phyloP scores from a whole-genome alignment of 768 basidiomycete species.

The Tephrocybe sp. region DNA sequence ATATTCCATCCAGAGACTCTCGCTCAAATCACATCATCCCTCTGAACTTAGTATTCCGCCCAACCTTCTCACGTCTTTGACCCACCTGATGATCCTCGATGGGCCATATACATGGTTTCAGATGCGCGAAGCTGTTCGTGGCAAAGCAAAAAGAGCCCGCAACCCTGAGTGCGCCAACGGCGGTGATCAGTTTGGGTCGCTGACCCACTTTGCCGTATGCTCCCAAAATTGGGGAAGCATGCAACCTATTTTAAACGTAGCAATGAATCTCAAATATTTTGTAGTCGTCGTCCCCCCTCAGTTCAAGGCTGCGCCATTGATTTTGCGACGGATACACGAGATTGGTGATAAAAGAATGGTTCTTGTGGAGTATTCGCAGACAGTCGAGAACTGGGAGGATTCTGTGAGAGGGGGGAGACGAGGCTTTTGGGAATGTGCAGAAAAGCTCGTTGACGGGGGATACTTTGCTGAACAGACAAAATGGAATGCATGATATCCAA shows the following conservation, averaged over 20 bases:
- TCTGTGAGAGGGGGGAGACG: constrained; percentile 5
- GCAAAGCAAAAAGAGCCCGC: constrained; percentile 1
- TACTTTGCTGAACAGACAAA: constrained; percentile 13
- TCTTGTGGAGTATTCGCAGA: constrained; percentile 14
- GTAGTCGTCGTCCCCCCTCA: constrained; percentile 16
- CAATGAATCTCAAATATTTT: constrained; percentile 19
- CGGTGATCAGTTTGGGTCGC: constrained; percentile 11
- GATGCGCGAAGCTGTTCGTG: constrained; percentile 16
- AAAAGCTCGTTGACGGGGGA: constrained; percentile 17
- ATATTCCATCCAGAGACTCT: constrained; percentile 10
- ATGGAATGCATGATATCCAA: too few species aligned
- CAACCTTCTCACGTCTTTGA: constrained; percentile 17
- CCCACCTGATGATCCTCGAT: constrained; percentile 24
- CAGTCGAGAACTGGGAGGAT: constrained; percentile 17
- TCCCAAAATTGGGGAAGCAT: constrained; percentile 22
- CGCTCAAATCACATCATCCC: constrained; percentile 12
- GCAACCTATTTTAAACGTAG: constrained; percentile 17
- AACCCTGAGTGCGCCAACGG: constrained; percentile 5
- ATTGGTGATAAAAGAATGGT: constrained; percentile 20
- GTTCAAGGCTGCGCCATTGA: constrained; percentile 12
- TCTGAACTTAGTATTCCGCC: constrained; percentile 21
- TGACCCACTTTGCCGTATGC: constrained; percentile 21
- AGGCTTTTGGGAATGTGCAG: constrained; percentile 21
- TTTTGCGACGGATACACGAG: constrained; percentile 18
- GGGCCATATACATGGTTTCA: constrained; percentile 20